Base-by-base conservation (phyloP, 75 land plant genomes). In the Sequoia sempervirens region DNA sequence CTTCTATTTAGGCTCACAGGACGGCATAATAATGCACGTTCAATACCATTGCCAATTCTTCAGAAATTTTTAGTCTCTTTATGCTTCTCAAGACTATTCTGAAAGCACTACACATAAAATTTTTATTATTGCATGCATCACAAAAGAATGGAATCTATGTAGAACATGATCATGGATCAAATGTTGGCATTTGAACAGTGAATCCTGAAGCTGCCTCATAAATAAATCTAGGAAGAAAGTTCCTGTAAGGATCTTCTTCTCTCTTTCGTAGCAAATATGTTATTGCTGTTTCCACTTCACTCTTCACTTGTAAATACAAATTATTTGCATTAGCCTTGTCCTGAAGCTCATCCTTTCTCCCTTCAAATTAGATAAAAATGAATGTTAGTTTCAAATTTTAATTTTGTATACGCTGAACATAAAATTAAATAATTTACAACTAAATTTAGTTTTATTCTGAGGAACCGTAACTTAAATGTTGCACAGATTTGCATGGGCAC, bases 161-260 rank as follows among this genome's bases (percentile, higher is more conserved):
- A 12, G 36, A 70, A 70, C 73, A 70, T 12, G 37, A 70, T 89
- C 87, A 95, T 34, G 89, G 88, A 26, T 92, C 91, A 89, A 96
- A 96, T 72, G 98, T 93, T 3, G 96, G 98, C 40, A 91, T 89
- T 85, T 93, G 91, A 30, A 84, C 78, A 53, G 84, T 64, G 54
- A 74, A 87, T 10, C 98, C 98, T 68, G 87, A 90, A 13, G 82
- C 76, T n/a, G 94, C 86, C 83, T 94, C 95, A 69, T 93, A 92
- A 47, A 88, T 11, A 5, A 92, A 46, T 32, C 98, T 89, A 13
- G 96, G 83, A 23, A 89, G 41, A 36, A 93, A 30, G 37, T 83
- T 70, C 79, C 98, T 84, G 82, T 94, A 96, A 6, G 98, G 96
- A 82, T 96, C 98, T 23, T 86, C 76, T 78, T 93, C 87, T 81